Base-by-base conservation (phyloP, 768 basidiomycete species). In the Porpolomopsis calyptriformis region DNA sequence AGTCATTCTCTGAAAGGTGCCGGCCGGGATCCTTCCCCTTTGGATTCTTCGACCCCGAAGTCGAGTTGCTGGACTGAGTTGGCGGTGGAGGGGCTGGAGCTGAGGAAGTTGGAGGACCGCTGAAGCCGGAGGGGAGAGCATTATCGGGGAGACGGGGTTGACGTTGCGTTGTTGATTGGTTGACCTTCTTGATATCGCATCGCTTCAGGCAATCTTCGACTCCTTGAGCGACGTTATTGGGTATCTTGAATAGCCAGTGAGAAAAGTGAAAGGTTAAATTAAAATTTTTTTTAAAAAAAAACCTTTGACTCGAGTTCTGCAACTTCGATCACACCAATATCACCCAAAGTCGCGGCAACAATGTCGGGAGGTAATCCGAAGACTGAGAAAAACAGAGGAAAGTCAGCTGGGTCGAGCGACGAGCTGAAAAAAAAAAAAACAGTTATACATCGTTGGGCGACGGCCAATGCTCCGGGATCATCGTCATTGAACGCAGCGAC, bases 321-420 rank as follows among this genome's bases (percentile, higher is more conserved):
- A 10, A 54, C 45, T 18, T 52, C 49, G 29, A 49, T 44, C 35
- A 56, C 46, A 10, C 48, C 53, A 26, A 53, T 24, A 39, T 49
- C 53, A 37, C 48, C 55, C n/a, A 53, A 35, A 7, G 50, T 49
- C 12, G 47, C 56, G 38, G 40, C 45, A n/a, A 52, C 47, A 36
- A 54, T 54, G 50, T 54, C 53, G 4, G 46, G 46, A 2, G 55
- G 52, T 12, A 56, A 43, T 12, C 55, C 55, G 43, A 56, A 42
- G 47, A 56, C 54, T 55, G 29, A 14, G 39, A 12, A 16, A 16
- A n/a, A n/a, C n/a, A 23, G 23, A 23, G 27, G 19, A 27, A 12
- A 2, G n/a, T 37, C 20, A 4, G 18, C 11, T 20, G 4, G 12
- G 12, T 14, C n/a, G 10, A 37, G n/a, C n/a, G n/a, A n/a, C n/a